Evolutionary conservation across 768 basidiomycete species (phyloP), one percentile per base, ranked within the genome.

Genomic region (Heimioporus sp.): DNA sequence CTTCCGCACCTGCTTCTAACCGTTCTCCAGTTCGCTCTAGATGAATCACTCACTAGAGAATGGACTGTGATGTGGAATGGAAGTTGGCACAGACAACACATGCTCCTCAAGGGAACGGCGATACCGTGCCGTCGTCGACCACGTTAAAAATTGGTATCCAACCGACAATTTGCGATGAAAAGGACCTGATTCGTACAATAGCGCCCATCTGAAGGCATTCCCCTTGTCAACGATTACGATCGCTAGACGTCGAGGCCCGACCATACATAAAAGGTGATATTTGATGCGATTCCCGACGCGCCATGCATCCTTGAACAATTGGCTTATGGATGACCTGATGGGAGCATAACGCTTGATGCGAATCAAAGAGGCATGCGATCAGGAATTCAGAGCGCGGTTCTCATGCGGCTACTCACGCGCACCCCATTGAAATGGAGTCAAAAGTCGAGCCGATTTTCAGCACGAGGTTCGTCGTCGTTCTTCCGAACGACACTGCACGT

Each of bases 401-500:
- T 37, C 17, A n/a, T 17, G 12, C 24, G 5, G 17, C 46, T 30
- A 50, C 54, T 56, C 35, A 40, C 35, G 43, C 30, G 34, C 21
- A 21, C 32, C 32, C 46, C 30, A 16, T 34, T 37, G 42, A 31
- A 55, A 41, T 35, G 51, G 37, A 54, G 43, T 53, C 43, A 46
- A 46, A 38, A 54, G 43, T 53, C 43, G 43, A 46, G 36, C 35
- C 10, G 43, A 55, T 55, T 55, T 43, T 53, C 34, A 6, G 24
- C 24, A 4, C 7, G 24, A 59, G 63, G 62, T 62, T 42, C 52
- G 53, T 55, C 46, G 12, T 30, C 12, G 15, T 49, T 17, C 49
- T 51, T 52, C 45, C 47, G 56, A 46, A 65, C 73, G 56, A 81
- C 69, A 57, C 63, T 74, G 61, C 77, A 76, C 63, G 81, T 67